A percentile compares a stretch with the other conserved stretches of the same genome.
Conservation (phyloP, 2,329 filamentous ascomycete genomes). For the Penicillium digitatum region DNA sequence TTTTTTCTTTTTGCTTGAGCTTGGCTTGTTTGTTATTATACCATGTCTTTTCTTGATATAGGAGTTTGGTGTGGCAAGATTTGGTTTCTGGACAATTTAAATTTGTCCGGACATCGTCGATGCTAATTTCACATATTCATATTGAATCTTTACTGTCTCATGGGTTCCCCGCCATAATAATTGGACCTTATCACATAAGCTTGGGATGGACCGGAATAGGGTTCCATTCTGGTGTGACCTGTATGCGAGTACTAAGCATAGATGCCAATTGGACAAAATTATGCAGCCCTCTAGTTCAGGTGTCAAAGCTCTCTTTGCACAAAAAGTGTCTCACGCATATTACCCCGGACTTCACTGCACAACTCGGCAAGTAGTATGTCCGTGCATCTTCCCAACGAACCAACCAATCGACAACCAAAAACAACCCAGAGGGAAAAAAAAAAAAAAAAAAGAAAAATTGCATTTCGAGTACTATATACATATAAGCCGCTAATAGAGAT, state of each 20-base stretch:
- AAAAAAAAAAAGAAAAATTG: too few species aligned
- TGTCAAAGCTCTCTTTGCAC: too few species aligned
- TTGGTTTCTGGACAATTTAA: background rate
- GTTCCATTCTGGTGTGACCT: background rate
- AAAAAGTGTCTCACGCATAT: background rate
- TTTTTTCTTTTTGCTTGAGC: too few species aligned
- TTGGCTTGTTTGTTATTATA: background rate
- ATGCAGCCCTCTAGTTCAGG: background rate
- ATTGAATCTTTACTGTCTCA: too few species aligned
- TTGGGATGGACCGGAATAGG: background rate
- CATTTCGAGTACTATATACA: constrained; percentile 4
- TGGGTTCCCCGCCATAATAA: too few species aligned
- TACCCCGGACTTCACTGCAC: background rate
- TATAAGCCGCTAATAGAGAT: constrained; percentile 11
- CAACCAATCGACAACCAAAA: background rate
- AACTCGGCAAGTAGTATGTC: too few species aligned
- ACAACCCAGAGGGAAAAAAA: background rate
- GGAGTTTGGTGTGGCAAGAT: background rate
- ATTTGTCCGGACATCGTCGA: background rate
- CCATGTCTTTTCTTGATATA: background rate
- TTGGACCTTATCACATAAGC: background rate
- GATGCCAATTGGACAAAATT: background rate
- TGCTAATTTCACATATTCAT: background rate
- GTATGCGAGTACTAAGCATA: background rate
- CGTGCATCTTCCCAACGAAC: background rate